Base-by-base conservation (phyloP, 1,139 yeast genomes). In the Protomyces macrosporus region DNA sequence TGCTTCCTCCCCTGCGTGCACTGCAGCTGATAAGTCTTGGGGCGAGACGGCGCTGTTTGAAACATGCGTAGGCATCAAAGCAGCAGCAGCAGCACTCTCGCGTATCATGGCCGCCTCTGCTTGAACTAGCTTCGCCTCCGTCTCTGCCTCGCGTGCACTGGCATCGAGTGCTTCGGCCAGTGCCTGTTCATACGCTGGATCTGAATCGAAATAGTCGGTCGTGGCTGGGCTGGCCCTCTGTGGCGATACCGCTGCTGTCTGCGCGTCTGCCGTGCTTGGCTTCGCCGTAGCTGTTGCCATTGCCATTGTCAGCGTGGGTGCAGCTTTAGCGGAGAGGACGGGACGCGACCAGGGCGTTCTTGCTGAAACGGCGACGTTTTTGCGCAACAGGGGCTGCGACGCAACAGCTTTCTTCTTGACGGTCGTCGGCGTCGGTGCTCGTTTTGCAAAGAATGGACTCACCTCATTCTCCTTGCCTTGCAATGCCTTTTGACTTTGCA, bases 371-470 rank as follows among this genome's bases (percentile, higher is more conserved):
- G 48, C 30, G 23, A 10, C 12, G 16, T 42, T 42, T 9, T 42
- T 42, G 48, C 48, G 48, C n/a, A 42, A 14, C 23, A 23, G 23
- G 23, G 23, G 23, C 2, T 23, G 23, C 23, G 23, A 23, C 23
- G 23, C 23, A 23, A 23, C 23, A 23, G 23, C 23, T 14, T 10
- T 14, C 2, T 2, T 45, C 23, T 14, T 45, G 16, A 14, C 3
- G 9, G 53, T 14, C n/a, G 56, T 45, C 0, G 39, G 35, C 5
- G 36, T 34, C 1, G 62, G 52, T 3, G 52, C 45, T 3, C 16
- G 48, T 7, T 16, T 14, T 16, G 23, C 6, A 51, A 58, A 58
- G 45, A 58, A 58, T 0, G 55, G 62, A 40, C 62, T 58, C 4
- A 50, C 35, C 10, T 14, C 23, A 39, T 57, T 57, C 45, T 58